Percentiles rank a stretch among this genome's conserved stretches.
phyloP scores from a whole-genome alignment of 306 rosid species.

The Castanospermum australe region DNA sequence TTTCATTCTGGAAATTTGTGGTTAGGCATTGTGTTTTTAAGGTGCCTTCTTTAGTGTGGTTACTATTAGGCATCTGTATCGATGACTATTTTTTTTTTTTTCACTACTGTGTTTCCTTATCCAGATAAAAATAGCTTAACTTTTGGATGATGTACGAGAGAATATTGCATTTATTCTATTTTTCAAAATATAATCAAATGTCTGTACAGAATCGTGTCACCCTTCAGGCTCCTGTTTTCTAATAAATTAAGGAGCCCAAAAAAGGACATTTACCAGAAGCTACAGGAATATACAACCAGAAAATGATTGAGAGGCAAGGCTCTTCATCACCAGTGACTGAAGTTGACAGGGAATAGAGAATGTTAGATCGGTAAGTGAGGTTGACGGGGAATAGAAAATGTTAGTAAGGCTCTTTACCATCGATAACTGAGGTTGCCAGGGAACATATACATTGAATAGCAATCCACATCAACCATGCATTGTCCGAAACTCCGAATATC shows the following conservation, averaged over 20 bases:
- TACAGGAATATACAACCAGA: constrained; percentile 44
- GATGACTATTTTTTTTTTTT: too few species aligned
- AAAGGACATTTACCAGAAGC: constrained; percentile 32
- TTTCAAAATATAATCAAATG: constrained; percentile 34
- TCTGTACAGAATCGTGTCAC: constrained; percentile 41
- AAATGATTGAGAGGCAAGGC: not conserved
- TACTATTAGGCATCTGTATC: too few species aligned
- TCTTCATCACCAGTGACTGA: constrained; percentile 13
- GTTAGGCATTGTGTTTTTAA: too few species aligned
- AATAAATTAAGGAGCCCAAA: constrained; percentile 34
- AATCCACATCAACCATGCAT: constrained; percentile 13
- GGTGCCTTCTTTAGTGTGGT: too few species aligned
- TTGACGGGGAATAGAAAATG: constrained; percentile 5
- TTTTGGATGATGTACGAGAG: not conserved
- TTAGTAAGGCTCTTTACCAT: constrained; percentile 6
- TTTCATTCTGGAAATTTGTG: too few species aligned
- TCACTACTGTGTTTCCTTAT: too few species aligned
- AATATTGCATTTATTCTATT: constrained; percentile 40
- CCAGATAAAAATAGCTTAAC: too few species aligned
- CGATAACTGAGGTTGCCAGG: constrained; percentile 7
- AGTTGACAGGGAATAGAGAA: constrained; percentile 17
- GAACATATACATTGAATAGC: constrained; percentile 14
- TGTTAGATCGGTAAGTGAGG: not conserved
- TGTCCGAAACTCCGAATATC: not conserved
- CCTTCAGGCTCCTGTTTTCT: constrained; percentile 24